phyloP scores from a whole-genome alignment of 2,329 filamentous ascomycete species.

The Aspergillus fructus region DNA sequence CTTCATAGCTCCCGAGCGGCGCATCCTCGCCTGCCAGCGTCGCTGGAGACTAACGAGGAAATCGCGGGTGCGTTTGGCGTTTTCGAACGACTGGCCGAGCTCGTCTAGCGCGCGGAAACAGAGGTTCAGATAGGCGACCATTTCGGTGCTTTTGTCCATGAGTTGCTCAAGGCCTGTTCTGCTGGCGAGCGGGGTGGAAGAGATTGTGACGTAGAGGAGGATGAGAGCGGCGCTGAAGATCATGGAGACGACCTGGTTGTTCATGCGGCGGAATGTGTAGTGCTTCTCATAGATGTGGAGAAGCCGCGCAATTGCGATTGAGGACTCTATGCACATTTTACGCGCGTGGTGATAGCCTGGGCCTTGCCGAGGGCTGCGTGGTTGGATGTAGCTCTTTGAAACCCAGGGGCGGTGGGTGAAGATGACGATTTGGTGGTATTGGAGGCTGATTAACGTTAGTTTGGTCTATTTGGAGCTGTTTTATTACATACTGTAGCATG shows the following conservation, averaged over 20 bases:
- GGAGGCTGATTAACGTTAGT: constrained; percentile 30
- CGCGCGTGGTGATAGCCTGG: constrained; percentile 46
- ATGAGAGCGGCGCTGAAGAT: constrained; percentile 46
- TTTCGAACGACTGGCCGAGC: constrained; percentile 41
- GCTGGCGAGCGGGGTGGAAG: constrained; percentile 27
- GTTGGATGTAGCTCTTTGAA: constrained; percentile 44
- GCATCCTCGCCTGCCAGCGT: constrained; percentile 36
- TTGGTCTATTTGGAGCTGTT: not conserved
- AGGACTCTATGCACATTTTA: constrained; percentile 44
- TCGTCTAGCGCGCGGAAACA: constrained; percentile 46
- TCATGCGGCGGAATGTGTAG: constrained; percentile 45
- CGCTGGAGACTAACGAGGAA: constrained; percentile 39
- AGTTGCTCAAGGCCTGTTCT: constrained; percentile 20
- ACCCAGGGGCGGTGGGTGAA: constrained; percentile 47
- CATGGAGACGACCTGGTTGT: constrained; percentile 46
- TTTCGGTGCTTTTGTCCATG: constrained; percentile 27
- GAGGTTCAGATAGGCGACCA: constrained; percentile 39
- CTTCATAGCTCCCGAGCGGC: constrained; percentile 10
- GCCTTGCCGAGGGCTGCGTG: constrained; percentile 41
- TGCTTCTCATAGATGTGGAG: constrained; percentile 42
- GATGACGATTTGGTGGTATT: constrained; percentile 47
- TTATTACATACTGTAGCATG: constrained; percentile 36
- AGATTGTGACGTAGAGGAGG: constrained; percentile 39
- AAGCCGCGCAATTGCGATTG: constrained; percentile 41
- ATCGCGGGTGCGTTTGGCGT: constrained; percentile 41